Evolutionary conservation across 2,329 filamentous ascomycete species (phyloP), one percentile per base, ranked within the genome.

Genomic region (Exophiala viscosa): DNA sequence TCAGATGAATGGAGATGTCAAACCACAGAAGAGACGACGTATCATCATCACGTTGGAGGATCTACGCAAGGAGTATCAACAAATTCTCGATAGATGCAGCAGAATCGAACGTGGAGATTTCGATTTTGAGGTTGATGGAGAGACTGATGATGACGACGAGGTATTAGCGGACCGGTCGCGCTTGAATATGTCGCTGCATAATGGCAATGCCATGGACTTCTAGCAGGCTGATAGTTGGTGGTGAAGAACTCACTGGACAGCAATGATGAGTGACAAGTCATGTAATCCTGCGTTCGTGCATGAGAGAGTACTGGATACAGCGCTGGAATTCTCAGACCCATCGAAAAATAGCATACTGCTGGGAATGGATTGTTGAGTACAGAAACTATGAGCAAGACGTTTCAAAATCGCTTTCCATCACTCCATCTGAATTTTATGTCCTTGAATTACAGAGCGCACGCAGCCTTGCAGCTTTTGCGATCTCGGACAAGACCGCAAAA

Each of bases 41-140:
- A 86, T 82, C 66, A 84, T 97, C 33, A 80, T 97, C 13, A 96
- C 89, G 31, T 73, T 99, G 49, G 87, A 87, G 28, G 91, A 96
- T 67, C 76, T 97, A 47, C 81, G 91, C 65, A 89, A 86, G 69
- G 87, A 92, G 67, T 99, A 96, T 69, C 88, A 95, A 71, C 83
- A 81, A 18, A 90, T 97, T 70, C 74, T 99, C 65, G 93, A 99
- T 71, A 81, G 90, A 58, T 86, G 93, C 61, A 88, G 87, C 47
- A 87, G 88, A 48, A 90, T 96, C 67, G 85, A 93, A 71, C 88
- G 88, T 66, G 90, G 95, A 52, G 84, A 95, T 66, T 96, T 95
- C 76, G 87, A 87, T 13, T 88, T 96, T 66, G 77, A 72, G 36
- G 71, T 69, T 38, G 60, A 60, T 17, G 60, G 60, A 35, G 59